Base-by-base conservation (phyloP, 1,139 yeast genomes). In the Williopsis jadinii region DNA sequence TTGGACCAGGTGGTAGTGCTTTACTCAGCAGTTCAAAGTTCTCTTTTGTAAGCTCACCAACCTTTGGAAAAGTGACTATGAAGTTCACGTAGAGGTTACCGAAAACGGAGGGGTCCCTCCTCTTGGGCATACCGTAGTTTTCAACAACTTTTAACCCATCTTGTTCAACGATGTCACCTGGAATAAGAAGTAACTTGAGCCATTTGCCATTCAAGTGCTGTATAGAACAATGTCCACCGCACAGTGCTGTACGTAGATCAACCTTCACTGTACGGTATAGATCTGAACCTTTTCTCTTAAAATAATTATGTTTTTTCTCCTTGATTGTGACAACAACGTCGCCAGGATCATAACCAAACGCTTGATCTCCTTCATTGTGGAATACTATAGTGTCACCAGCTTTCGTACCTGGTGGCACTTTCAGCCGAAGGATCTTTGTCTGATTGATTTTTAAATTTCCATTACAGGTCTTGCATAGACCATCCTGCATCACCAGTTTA, bases 41-140 rank as follows among this genome's bases (percentile, higher is more conserved):
- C 43, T 64, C 67, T 10, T 63, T 62, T 11, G 64, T 52, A 26
- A 74, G 50, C 39, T 65, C 62, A 32, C 53, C 49, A 38, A 62
- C 50, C 13, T 56, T 56, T 13, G 84, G 84, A 62, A 77, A 76
- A 41, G 63, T 69, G 36, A 77, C 66, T 36, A 71, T 71, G 54
- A 77, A 77, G 45, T 67, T 67, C 41, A 77, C 60, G 32, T 71
- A 60, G 58, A 77, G 57, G 59, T 75, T 70, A 34, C 84, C 84
- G 48, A 47, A 62, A 13, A 60, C 43, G 58, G 65, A 34, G 2
- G 33, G 36, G 6, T 19, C 24, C 8, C 42, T 41, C 67, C 61
- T 75, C 29, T 77, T 72, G 4, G 95, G 95, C 81, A 77, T 76
- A 19, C 85, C 84, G 36, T 64, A 60, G 1, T 74, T 75, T 42